Evolutionary conservation across 2,329 filamentous ascomycete genomes (phyloP).

Genomic region (Colletotrichum ledebouriae): DNA sequence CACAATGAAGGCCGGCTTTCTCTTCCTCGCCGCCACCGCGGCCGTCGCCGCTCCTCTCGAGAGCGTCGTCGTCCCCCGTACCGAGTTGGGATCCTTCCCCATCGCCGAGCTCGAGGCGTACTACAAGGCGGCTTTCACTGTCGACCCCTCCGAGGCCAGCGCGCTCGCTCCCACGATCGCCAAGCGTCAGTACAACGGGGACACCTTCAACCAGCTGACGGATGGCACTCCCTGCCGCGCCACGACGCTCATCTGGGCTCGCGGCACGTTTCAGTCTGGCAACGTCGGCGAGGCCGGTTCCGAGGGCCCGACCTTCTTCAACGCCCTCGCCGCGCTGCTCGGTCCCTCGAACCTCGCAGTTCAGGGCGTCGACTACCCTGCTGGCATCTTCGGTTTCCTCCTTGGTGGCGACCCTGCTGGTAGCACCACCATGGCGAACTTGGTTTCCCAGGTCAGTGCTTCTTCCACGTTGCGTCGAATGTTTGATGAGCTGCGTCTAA

Average conservation of each 20-base stretch:
- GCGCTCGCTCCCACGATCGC: constrained; percentile 17
- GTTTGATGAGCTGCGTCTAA: background rate
- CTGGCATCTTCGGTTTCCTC: constrained; percentile 59
- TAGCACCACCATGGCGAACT: constrained; percentile 55
- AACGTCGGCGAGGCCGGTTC: constrained; percentile 62
- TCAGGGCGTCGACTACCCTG: constrained; percentile 68
- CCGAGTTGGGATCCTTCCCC: constrained; percentile 28
- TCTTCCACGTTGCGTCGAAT: background rate
- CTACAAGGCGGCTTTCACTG: constrained; percentile 33
- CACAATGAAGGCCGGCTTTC: constrained; percentile 40
- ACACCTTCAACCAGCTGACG: constrained; percentile 43
- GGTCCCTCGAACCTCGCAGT: constrained; percentile 60
- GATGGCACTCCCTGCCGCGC: constrained; percentile 53
- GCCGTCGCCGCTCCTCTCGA: constrained; percentile 37
- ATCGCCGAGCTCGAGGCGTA: constrained; percentile 41
- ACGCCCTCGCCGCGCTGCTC: constrained; percentile 57
- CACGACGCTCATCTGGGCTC: constrained; percentile 68
- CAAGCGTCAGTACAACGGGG: constrained; percentile 38
- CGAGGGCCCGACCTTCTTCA: constrained; percentile 64
- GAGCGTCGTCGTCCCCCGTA: constrained; percentile 12
- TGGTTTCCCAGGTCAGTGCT: constrained; percentile 18
- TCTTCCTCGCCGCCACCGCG: constrained; percentile 35
- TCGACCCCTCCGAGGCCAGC: constrained; percentile 4
- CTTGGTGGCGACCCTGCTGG: constrained; percentile 59
- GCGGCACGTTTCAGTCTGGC: constrained; percentile 65